phyloP scores from a whole-genome alignment of 768 basidiomycete species.

The Pisolithus tinctorius region DNA sequence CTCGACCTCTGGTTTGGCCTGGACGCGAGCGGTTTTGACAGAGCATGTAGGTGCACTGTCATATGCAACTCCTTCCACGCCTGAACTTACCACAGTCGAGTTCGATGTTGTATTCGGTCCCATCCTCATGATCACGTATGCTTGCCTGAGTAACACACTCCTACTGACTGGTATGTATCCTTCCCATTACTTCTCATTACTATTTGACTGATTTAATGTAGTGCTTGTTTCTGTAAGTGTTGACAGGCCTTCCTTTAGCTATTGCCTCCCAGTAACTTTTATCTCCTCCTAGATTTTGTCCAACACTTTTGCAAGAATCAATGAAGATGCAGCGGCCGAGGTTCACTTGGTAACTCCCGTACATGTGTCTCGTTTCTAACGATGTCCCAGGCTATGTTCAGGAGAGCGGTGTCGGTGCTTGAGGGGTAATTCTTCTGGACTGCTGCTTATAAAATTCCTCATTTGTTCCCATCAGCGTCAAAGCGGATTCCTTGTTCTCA shows the following conservation, averaged over 20 bases:
- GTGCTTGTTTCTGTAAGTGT: constrained; percentile 71
- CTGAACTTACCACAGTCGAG: constrained; percentile 34
- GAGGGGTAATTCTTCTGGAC: constrained; percentile 60
- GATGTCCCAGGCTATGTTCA: constrained; percentile 74
- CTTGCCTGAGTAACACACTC: constrained; percentile 87
- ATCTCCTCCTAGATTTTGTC: constrained; percentile 68
- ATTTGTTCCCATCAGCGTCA: constrained; percentile 45
- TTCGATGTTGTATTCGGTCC: constrained; percentile 91
- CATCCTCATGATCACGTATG: constrained; percentile 84
- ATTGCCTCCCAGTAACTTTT: neutral
- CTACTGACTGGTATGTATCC: constrained; percentile 71
- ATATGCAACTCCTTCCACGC: constrained; percentile 1
- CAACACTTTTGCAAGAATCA: constrained; percentile 92
- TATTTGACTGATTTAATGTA: constrained; percentile 21
- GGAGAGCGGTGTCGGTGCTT: constrained; percentile 88
- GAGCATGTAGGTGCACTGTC: constrained; percentile 51
- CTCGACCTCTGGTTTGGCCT: constrained; percentile 92
- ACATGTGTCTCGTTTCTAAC: neutral
- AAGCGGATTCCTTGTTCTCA: constrained; percentile 87
- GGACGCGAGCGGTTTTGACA: constrained; percentile 84
- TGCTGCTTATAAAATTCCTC: constrained; percentile 6
- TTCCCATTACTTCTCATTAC: neutral
- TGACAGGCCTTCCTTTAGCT: constrained; percentile 6
- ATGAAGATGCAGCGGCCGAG: constrained; percentile 89
- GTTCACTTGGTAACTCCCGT: constrained; percentile 30